Conservation (phyloP, 2,329 filamentous ascomycete species). For the Geosmithia putterillii region DNA sequence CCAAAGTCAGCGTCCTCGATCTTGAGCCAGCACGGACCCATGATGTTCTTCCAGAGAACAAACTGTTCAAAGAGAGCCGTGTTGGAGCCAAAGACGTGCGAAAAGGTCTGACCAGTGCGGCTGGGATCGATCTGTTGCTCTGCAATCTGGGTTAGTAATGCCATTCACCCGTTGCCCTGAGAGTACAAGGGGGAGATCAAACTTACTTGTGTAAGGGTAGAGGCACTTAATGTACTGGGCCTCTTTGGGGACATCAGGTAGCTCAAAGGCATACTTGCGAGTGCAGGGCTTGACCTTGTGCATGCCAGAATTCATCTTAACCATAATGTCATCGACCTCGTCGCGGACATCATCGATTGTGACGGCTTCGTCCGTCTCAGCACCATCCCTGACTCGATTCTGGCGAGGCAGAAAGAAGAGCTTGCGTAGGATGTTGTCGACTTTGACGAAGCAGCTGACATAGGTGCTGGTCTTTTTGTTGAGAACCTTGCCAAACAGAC, state of each 20-base stretch:
- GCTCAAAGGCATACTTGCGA: slow-evolving; percentile 91
- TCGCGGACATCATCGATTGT: slow-evolving; percentile 82
- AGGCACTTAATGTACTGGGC: slow-evolving; percentile 89
- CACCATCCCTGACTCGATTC: slow-evolving; percentile 39
- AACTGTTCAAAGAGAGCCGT: slow-evolving; percentile 96
- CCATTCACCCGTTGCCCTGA: not conserved
- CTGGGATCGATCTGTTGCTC: slow-evolving; percentile 60
- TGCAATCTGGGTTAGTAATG: slow-evolving; percentile 12
- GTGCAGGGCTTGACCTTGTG: slow-evolving; percentile 88
- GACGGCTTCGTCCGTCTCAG: slow-evolving; percentile 64
- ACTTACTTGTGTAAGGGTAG: slow-evolving; percentile 75
- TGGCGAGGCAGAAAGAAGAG: slow-evolving; percentile 85
- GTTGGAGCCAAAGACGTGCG: slow-evolving; percentile 85
- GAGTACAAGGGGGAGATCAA: not conserved
- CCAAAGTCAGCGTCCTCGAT: slow-evolving; percentile 78
- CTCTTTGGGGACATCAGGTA: slow-evolving; percentile 77
- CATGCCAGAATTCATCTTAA: slow-evolving; percentile 70
- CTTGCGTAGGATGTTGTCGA: slow-evolving; percentile 89
- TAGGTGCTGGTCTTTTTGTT: slow-evolving; percentile 71
- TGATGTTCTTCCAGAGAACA: slow-evolving; percentile 96
- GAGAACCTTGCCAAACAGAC: slow-evolving; percentile 89
- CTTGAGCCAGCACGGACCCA: slow-evolving; percentile 96
- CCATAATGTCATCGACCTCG: slow-evolving; percentile 84
- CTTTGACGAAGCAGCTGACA: slow-evolving; percentile 88
- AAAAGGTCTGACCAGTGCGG: slow-evolving; percentile 75